phyloP scores from a whole-genome alignment of 805 yeast genomes.

The Hanseniaspora jakobsenii region DNA sequence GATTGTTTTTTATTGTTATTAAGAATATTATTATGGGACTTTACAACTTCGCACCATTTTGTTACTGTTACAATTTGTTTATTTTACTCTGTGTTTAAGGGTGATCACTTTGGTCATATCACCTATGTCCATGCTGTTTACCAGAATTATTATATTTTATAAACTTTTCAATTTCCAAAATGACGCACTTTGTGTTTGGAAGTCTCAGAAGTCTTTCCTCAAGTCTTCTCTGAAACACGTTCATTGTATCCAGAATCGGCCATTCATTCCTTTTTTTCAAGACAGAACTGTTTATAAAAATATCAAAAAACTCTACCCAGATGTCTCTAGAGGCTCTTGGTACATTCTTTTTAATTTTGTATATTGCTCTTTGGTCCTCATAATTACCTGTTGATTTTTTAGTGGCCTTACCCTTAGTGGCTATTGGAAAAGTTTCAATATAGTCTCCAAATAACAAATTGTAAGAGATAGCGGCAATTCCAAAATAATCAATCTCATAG shows the following conservation, averaged over 20 bases:
- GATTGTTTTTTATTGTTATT: too few species aligned
- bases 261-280: slow-evolving; percentile 20
- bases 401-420: too few species aligned
- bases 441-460: slow-evolving; percentile 58
- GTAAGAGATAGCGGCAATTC: slow-evolving; percentile 64
- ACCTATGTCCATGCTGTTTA: too few species aligned
- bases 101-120: too few species aligned
- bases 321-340: slow-evolving; percentile 35
- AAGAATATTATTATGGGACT: too few species aligned
- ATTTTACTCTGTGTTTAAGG: too few species aligned
- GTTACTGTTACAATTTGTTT: too few species aligned
- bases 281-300: slow-evolving; percentile 50
- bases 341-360: slow-evolving; percentile 62
- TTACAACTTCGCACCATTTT: too few species aligned
- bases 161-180: background rate
- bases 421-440: too few species aligned
- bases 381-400: slow-evolving; percentile 20
- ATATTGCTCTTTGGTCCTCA: slow-evolving; percentile 30
- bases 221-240: slow-evolving; percentile 25
- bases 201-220: slow-evolving; percentile 8
- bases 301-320: slow-evolving; percentile 58
- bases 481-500: slow-evolving; percentile 73
- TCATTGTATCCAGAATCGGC: slow-evolving; percentile 34
- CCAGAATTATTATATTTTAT: too few species aligned
- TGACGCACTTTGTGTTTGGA: background rate